Percentiles rank a stretch among this genome's conserved stretches.
Conservation (phyloP, 2,329 filamentous ascomycete species). For the Ascosphaera acerosa region DNA sequence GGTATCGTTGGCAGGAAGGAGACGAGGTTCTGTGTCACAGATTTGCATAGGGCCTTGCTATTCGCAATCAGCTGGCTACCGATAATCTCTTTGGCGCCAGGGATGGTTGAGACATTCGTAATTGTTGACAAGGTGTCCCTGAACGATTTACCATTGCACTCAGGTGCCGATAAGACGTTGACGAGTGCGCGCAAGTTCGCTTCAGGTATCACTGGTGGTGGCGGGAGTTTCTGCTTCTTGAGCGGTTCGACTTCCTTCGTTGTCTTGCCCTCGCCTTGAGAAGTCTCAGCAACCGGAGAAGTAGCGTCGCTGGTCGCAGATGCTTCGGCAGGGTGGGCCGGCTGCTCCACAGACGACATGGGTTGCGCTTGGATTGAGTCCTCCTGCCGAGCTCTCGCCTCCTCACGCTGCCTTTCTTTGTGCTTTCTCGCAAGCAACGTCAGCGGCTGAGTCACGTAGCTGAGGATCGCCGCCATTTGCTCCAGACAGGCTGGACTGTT, state of each 20-base stretch:
- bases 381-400: constrained; percentile 16
- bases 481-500: constrained; percentile 97
- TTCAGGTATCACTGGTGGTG: constrained; percentile 64
- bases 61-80: constrained; percentile 80
- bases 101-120: constrained; percentile 86
- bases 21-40: constrained; percentile 62
- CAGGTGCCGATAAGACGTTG: constrained; percentile 81
- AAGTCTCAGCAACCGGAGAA: constrained; percentile 16
- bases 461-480: constrained; percentile 62
- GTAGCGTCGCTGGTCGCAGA: constrained; percentile 14
- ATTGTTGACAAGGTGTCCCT: constrained; percentile 95
- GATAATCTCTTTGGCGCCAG: constrained; percentile 69
- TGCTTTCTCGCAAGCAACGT: constrained; percentile 61
- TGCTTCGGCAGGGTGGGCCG: constrained; percentile 8
- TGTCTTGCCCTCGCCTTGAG: constrained; percentile 16
- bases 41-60: constrained; percentile 58
- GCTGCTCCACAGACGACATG: constrained; percentile 4
- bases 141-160: constrained; percentile 95
- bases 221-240: constrained; percentile 38
- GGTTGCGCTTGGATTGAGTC: constrained; percentile 8
- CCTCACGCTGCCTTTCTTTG: constrained; percentile 37
- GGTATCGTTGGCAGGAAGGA: constrained; percentile 69
- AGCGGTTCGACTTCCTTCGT: constrained; percentile 22
- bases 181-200: constrained; percentile 84
- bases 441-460: constrained; percentile 67